Evolutionary conservation across 352 stramenopile genomes (phyloP).

Genomic region (Phytopythium chamaehyphon): DNA sequence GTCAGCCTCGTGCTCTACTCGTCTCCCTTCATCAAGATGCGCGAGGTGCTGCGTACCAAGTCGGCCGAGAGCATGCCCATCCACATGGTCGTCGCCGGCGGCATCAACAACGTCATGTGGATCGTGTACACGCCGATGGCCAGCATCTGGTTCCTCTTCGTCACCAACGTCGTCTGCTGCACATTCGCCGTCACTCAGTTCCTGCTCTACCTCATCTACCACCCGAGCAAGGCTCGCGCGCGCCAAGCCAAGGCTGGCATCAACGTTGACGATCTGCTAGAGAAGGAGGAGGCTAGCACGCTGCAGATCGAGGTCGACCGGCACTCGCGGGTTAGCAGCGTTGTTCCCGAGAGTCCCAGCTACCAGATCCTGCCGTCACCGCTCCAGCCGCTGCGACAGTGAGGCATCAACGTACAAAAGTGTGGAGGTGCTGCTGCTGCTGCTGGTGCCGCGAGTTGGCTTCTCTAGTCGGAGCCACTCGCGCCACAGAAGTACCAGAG

Average conservation of each 20-base stretch:
- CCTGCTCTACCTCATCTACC: constrained; percentile 39
- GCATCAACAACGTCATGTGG: constrained; percentile 55
- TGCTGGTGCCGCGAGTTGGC: background rate
- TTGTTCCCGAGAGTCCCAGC: constrained; percentile 12
- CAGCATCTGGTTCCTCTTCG: constrained; percentile 48
- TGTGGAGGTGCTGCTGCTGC: background rate
- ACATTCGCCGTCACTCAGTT: constrained; percentile 29
- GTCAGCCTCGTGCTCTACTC: constrained; percentile 50
- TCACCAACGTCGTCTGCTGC: constrained; percentile 39
- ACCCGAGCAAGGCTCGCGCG: constrained; percentile 41
- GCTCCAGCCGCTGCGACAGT: constrained; percentile 11
- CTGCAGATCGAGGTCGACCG: constrained; percentile 13
- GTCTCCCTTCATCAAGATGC: constrained; percentile 52
- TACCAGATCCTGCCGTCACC: constrained; percentile 26
- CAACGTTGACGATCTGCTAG: constrained; percentile 15
- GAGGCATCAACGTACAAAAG: background rate
- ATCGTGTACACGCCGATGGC: constrained; percentile 40
- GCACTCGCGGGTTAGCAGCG: background rate
- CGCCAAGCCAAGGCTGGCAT: constrained; percentile 10
- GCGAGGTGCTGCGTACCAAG: constrained; percentile 39
- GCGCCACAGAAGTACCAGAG: no score
- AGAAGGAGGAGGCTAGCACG: constrained; percentile 16
- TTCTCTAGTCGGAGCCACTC: background rate
- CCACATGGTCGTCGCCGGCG: constrained; percentile 46
- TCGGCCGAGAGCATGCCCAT: constrained; percentile 48